Evolutionary conservation across 2,329 filamentous ascomycete genomes (phyloP).

Genomic region (Colletotrichum cereale): DNA sequence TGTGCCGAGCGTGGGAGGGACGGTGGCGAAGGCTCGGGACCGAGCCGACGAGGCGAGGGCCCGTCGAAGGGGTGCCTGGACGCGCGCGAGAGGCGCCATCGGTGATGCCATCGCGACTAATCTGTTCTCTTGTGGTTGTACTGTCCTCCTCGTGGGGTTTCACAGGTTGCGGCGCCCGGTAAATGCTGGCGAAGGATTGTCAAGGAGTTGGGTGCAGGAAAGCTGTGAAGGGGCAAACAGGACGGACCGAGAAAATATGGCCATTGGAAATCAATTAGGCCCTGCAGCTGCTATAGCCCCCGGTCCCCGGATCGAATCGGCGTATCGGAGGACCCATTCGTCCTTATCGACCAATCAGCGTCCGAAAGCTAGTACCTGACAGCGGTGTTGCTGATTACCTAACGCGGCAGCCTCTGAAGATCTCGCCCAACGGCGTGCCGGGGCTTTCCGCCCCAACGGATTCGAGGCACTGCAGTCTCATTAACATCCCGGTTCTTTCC

Average conservation of each 20-base stretch:
- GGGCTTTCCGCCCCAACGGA: constrained; percentile 38
- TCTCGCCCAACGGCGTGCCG: constrained; percentile 23
- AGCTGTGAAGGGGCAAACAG: constrained; percentile 32
- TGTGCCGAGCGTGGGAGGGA: constrained; percentile 51
- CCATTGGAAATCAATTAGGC: constrained; percentile 28
- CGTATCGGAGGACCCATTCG: not conserved
- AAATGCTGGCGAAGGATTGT: constrained; percentile 1
- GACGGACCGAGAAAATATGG: constrained; percentile 23
- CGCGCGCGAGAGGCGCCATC: constrained; percentile 56
- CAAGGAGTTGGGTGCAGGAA: not conserved
- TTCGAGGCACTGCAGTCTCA: not conserved
- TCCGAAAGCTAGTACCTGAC: not conserved
- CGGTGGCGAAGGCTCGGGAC: constrained; percentile 60
- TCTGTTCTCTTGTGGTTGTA: not conserved
- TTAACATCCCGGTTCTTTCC: constrained; percentile 1
- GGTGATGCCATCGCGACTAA: constrained; percentile 53
- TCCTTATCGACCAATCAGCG: constrained; percentile 1
- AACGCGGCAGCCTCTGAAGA: constrained; percentile 17
- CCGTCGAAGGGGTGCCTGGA: constrained; percentile 57
- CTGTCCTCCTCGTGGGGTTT: not conserved
- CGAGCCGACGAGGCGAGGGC: constrained; percentile 51
- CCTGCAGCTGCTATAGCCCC: constrained; percentile 30
- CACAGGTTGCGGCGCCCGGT: constrained; percentile 2
- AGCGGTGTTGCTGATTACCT: constrained; percentile 25
- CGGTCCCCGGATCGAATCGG: constrained; percentile 41